phyloP scores from a whole-genome alignment of 2,329 filamentous ascomycete species.

The Fusarium nodosum region DNA sequence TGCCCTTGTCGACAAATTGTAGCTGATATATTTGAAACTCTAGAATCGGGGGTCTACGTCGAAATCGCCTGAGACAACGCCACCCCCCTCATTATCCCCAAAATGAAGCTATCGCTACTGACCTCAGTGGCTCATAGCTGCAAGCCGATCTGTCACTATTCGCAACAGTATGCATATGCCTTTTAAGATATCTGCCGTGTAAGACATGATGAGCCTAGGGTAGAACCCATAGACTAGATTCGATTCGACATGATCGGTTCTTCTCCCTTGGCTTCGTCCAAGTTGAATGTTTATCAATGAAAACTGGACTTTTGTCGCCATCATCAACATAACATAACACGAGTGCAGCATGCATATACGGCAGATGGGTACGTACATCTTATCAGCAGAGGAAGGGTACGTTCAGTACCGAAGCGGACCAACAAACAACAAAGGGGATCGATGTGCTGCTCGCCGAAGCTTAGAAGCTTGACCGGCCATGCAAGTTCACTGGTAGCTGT shows the following conservation, averaged over 20 bases:
- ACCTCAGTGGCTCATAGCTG: constrained; percentile 19
- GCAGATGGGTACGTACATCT: constrained; percentile 27
- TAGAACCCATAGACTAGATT: constrained; percentile 3
- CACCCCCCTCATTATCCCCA: constrained; percentile 31
- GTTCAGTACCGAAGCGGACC: constrained; percentile 5
- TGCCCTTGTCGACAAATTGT: background rate
- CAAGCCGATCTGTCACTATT: constrained; percentile 29
- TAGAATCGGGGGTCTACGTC: constrained; percentile 11
- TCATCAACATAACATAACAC: constrained; percentile 11
- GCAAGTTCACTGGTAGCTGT: constrained; percentile 2
- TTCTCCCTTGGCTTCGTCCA: constrained; percentile 30
- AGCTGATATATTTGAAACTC: constrained; percentile 4
- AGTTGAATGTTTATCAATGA: constrained; percentile 11
- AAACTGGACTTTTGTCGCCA: constrained; percentile 15
- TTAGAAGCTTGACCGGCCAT: constrained; percentile 28
- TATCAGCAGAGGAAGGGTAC: constrained; percentile 16
- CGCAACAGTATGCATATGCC: constrained; percentile 16
- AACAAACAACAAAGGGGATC: constrained; percentile 21
- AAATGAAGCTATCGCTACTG: constrained; percentile 20
- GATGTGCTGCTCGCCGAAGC: constrained; percentile 22
- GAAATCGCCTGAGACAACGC: constrained; percentile 16
- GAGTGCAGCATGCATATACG: constrained; percentile 29
- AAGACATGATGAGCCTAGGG: constrained; percentile 34
- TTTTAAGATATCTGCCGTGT: constrained; percentile 14
- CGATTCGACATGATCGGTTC: constrained; percentile 6